phyloP scores from a whole-genome alignment of 2,329 filamentous ascomycete species.

The Fonsecaea monophora region DNA sequence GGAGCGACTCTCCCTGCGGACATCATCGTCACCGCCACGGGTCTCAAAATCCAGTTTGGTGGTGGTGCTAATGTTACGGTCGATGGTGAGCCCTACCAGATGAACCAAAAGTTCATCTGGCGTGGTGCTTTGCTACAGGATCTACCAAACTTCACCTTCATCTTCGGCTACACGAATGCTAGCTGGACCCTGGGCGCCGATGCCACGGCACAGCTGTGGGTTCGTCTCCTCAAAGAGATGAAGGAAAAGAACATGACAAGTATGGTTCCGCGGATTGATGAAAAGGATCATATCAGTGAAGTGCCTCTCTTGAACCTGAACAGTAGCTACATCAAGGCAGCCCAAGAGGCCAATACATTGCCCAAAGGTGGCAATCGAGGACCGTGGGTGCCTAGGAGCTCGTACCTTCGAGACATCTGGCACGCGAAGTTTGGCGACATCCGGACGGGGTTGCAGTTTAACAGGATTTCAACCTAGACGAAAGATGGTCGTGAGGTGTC shows the following conservation, averaged over 20 bases:
- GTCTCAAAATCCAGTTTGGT: slow-evolving; percentile 50
- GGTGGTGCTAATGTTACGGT: slow-evolving; percentile 48
- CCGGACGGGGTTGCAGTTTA: slow-evolving; percentile 33
- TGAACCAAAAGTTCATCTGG: slow-evolving; percentile 51
- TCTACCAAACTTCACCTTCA: slow-evolving; percentile 50
- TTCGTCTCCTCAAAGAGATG: slow-evolving; percentile 45
- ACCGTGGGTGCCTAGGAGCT: slow-evolving; percentile 50
- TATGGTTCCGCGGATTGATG: slow-evolving; percentile 29
- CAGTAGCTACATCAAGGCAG: slow-evolving; percentile 51
- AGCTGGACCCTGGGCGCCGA: slow-evolving; percentile 56
- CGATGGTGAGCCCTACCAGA: slow-evolving; percentile 46
- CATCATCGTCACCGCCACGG: slow-evolving; percentile 55
- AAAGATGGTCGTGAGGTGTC: not conserved
- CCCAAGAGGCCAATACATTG: slow-evolving; percentile 41
- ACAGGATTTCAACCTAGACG: slow-evolving; percentile 30
- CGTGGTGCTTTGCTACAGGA: slow-evolving; percentile 55
- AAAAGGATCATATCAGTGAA: slow-evolving; percentile 24
- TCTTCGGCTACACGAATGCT: slow-evolving; percentile 54
- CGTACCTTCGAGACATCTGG: slow-evolving; percentile 50
- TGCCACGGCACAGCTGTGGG: slow-evolving; percentile 50
- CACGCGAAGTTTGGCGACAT: slow-evolving; percentile 47
- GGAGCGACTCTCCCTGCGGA: slow-evolving; percentile 52
- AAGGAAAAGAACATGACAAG: slow-evolving; percentile 30
- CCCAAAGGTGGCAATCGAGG: slow-evolving; percentile 50
- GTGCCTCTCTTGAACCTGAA: slow-evolving; percentile 47